Evolutionary conservation across 306 rosid species (phyloP).

Genomic region (Cucurbita moschata): DNA sequence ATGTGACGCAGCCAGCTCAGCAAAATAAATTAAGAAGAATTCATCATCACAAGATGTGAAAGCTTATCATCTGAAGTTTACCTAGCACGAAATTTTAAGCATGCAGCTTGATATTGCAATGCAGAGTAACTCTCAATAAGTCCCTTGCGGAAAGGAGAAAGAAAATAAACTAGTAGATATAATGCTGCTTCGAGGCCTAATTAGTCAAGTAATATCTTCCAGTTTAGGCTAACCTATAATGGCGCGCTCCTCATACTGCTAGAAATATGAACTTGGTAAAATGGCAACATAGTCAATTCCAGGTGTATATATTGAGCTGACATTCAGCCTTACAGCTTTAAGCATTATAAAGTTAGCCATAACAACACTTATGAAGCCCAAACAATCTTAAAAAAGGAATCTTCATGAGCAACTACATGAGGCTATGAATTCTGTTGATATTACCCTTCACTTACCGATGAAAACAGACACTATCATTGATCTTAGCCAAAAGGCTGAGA

Average conservation of each 20-base stretch:
- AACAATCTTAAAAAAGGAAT: slow-evolving; percentile 1
- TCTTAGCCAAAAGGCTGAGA: background rate
- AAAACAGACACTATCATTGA: background rate
- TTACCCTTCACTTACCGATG: background rate
- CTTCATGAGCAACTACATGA: background rate
- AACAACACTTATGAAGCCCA: background rate
- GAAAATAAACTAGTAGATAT: background rate
- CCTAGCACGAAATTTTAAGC: background rate
- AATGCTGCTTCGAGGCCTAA: background rate
- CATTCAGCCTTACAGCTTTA: background rate
- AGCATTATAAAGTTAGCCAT: background rate
- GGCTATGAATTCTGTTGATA: background rate
- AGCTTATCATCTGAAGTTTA: background rate
- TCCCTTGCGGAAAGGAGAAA: background rate
- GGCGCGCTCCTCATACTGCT: background rate
- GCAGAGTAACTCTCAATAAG: background rate
- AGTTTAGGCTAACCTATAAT: background rate
- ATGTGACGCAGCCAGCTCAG: background rate
- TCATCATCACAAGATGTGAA: background rate
- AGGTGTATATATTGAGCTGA: background rate
- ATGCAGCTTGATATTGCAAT: background rate
- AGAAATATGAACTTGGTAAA: background rate
- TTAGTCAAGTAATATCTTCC: background rate
- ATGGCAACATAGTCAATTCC: background rate
- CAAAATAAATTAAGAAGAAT: background rate